phyloP scores from a whole-genome alignment of 306 rosid species.

The Trichosanthes cucumerina region DNA sequence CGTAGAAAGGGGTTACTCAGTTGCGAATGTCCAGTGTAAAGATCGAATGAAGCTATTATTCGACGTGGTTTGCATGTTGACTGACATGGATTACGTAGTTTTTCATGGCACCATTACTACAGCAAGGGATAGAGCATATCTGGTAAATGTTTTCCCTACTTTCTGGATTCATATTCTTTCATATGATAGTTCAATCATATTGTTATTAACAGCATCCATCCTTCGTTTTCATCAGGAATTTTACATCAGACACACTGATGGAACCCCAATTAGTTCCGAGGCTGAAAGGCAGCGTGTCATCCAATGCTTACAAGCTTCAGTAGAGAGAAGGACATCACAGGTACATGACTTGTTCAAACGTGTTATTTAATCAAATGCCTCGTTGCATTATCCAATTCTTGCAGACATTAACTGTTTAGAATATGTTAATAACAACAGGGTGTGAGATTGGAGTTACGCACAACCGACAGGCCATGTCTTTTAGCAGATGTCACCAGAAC shows the following conservation, averaged over 20 bases:
- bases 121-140: constrained; percentile 34
- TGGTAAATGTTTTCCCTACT: constrained; percentile 29
- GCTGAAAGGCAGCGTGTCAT: constrained; percentile 83
- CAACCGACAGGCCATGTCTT: constrained; percentile 51
- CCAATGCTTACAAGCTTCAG: constrained; percentile 72
- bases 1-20: constrained; percentile 77
- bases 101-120: constrained; percentile 81
- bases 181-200: not conserved
- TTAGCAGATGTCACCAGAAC: constrained; percentile 83
- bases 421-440: constrained; percentile 35
- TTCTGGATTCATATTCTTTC: not conserved
- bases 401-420: not conserved
- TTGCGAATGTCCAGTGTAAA: constrained; percentile 85
- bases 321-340: constrained; percentile 78
- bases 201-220: not conserved
- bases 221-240: constrained; percentile 45
- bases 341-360: constrained; percentile 18
- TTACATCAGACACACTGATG: constrained; percentile 86
- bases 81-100: constrained; percentile 90
- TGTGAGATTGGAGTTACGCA: constrained; percentile 60
- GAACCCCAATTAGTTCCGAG: constrained; percentile 90
- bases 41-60: constrained; percentile 70
- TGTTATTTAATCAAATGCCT: not conserved
- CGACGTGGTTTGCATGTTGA: constrained; percentile 75
- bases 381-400: not conserved